Evolutionary conservation across 31 red algal genomes (phyloP).

Genomic region (Odonthalia washingtoniensis): DNA sequence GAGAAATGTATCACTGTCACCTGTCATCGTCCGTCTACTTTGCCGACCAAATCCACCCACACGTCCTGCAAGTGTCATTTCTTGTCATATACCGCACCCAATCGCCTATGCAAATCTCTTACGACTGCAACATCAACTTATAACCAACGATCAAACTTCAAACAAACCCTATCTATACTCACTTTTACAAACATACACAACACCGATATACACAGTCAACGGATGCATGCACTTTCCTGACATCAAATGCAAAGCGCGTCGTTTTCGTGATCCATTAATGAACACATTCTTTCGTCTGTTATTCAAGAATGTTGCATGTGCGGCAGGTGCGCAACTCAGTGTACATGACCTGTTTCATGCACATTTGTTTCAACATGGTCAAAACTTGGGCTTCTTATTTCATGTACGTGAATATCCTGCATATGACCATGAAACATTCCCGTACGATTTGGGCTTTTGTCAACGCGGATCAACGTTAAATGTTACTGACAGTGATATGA

Average conservation of each 20-base stretch:
- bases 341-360: constrained; percentile 54
- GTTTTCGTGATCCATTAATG: not conserved
- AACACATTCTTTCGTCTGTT: constrained; percentile 28
- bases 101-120: too few species aligned
- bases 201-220: not conserved
- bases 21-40: too few species aligned
- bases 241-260: not conserved
- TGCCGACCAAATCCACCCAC: too few species aligned
- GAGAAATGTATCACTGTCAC: too few species aligned
- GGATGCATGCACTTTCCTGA: not conserved
- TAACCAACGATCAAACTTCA: too few species aligned
- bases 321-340: constrained; percentile 21
- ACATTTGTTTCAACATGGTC: constrained; percentile 36
- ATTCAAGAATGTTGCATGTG: constrained; percentile 18
- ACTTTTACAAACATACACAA: not conserved
- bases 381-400: constrained; percentile 43
- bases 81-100: too few species aligned
- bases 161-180: too few species aligned
- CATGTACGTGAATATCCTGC: constrained; percentile 62
- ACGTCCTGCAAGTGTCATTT: too few species aligned
- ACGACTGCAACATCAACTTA: too few species aligned
- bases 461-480: constrained; percentile 37
- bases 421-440: constrained; percentile 11
- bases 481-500: constrained; percentile 31
- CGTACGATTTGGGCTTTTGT: constrained; percentile 54